These are phyloP conservation scores for Thamnidium elegans DNA, from an alignment of 192 early-diverging fungal genomes.

Conservation along the genomic window DNA sequence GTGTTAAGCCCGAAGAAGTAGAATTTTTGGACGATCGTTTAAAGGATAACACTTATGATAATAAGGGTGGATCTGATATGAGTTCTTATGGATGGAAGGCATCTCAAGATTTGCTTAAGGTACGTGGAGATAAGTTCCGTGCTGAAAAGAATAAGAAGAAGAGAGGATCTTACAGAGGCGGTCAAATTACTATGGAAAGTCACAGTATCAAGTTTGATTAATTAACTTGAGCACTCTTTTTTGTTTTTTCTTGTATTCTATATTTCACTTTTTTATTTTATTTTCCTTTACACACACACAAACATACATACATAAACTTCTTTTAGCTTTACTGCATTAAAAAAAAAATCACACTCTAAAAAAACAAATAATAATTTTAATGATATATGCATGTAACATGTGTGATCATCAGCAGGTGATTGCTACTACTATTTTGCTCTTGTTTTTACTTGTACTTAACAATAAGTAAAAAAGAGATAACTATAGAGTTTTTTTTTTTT, in stretches of 20 bases:
- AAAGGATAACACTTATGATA: conserved; percentile 79
- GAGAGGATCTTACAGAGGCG: conserved; percentile 91
- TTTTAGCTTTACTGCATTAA: too few species aligned
- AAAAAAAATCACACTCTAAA: too few species aligned
- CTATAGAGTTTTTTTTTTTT: too few species aligned
- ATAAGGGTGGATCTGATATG: conserved; percentile 63
- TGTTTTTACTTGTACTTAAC: neutral
- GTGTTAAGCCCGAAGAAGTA: conserved; percentile 80
- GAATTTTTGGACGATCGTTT: conserved; percentile 74
- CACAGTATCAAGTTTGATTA: conserved; percentile 88
- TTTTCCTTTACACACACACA: neutral
- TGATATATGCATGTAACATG: too few species aligned
- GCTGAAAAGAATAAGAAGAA: conserved; percentile 98
- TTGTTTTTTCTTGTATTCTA: neutral
- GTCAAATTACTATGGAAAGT: conserved; percentile 77
- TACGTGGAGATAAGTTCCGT: conserved; percentile 88
- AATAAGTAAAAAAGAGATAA: neutral
- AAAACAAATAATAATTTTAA: too few species aligned
- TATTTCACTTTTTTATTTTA: too few species aligned
- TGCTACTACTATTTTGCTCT: too few species aligned
- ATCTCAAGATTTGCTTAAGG: conserved; percentile 86
- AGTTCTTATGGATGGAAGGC: conserved; percentile 89
- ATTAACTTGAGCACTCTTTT: neutral
- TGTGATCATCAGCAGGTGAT: too few species aligned
- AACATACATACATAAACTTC: neutral